Percentiles rank a stretch among this genome's conserved stretches.
Conservation (phyloP, 164 flowering plant species). For the Malania oleifera region DNA sequence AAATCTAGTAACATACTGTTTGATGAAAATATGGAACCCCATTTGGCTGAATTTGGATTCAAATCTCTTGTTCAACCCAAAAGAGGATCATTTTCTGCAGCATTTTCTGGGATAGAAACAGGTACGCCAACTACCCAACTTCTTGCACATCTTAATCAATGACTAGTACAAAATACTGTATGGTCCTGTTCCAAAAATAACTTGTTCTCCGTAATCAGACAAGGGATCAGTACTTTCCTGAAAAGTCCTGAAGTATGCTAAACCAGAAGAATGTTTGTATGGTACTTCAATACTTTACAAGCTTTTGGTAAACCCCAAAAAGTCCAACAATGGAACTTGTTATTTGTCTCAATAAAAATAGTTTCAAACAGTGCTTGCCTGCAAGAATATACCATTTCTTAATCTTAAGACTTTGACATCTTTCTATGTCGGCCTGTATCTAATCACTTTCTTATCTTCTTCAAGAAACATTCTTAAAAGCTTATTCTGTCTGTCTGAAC, state of each 20-base stretch:
- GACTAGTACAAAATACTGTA: not conserved
- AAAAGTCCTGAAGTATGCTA: no score
- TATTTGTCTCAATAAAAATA: no score
- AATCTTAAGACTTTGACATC: no score
- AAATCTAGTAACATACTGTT: constrained; percentile 63
- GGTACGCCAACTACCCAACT: constrained; percentile 36
- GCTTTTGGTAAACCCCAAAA: no score
- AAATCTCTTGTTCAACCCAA: constrained; percentile 32
- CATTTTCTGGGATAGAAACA: constrained; percentile 27
- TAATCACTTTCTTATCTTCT: not conserved
- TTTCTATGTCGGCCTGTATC: no score
- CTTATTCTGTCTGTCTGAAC: constrained; percentile 8
- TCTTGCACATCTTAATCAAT: not conserved
- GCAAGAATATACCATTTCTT: no score
- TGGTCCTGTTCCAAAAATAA: not conserved
- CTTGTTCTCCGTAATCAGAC: not conserved
- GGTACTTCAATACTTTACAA: no score
- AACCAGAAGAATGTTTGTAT: no score
- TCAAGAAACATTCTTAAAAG: not conserved
- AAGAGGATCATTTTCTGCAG: constrained; percentile 27
- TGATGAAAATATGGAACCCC: constrained; percentile 86
- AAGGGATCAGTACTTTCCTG: not conserved
- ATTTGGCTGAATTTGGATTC: constrained; percentile 67
- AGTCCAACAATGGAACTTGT: no score
- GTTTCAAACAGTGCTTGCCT: no score